These are phyloP conservation scores for Marasmius sp. DNA, from an alignment of 1,284 basidiomycete species.

Conservation along the genomic window DNA sequence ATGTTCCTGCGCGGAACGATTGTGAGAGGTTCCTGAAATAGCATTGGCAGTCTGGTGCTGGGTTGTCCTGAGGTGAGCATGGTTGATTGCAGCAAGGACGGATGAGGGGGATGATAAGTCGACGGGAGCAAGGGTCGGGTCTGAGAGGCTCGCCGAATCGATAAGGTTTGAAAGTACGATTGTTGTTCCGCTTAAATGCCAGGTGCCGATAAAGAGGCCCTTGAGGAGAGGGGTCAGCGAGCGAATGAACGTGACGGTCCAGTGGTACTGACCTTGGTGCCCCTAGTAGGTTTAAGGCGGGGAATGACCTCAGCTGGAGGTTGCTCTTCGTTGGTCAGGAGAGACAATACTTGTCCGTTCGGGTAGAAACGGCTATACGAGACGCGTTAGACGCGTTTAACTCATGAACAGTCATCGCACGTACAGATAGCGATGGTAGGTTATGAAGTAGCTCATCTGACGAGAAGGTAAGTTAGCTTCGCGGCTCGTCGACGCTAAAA, in stretches of 20 bases:
- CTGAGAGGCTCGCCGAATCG: slow-evolving; percentile 42
- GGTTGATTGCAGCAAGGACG: background rate
- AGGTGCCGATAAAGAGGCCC: slow-evolving; percentile 71
- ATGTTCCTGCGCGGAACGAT: background rate
- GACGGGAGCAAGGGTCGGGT: slow-evolving; percentile 10
- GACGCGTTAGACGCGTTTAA: background rate
- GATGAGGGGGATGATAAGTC: slow-evolving; percentile 5
- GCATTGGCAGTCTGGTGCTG: slow-evolving; percentile 1
- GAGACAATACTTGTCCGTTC: slow-evolving; percentile 83
- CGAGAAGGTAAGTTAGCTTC: slow-evolving; percentile 2
- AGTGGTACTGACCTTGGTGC: slow-evolving; percentile 61
- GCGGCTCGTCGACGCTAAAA: background rate
- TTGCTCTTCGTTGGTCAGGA: slow-evolving; percentile 82
- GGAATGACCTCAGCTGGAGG: slow-evolving; percentile 78
- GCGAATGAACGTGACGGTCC: no score
- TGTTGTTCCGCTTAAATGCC: slow-evolving; percentile 59
- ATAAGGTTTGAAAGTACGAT: slow-evolving; percentile 65
- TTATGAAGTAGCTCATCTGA: slow-evolving; percentile 72
- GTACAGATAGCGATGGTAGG: slow-evolving; percentile 83
- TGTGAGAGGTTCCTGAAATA: background rate
- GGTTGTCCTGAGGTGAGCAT: background rate
- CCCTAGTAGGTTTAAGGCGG: slow-evolving; percentile 70
- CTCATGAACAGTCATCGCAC: slow-evolving; percentile 22
- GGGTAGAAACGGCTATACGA: slow-evolving; percentile 79
- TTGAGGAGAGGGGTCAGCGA: slow-evolving; percentile 24